Evolutionary conservation across 139 green algal species (phyloP), one percentile per base, ranked within the genome.

Genomic region (Chlamydomonas sp.): DNA sequence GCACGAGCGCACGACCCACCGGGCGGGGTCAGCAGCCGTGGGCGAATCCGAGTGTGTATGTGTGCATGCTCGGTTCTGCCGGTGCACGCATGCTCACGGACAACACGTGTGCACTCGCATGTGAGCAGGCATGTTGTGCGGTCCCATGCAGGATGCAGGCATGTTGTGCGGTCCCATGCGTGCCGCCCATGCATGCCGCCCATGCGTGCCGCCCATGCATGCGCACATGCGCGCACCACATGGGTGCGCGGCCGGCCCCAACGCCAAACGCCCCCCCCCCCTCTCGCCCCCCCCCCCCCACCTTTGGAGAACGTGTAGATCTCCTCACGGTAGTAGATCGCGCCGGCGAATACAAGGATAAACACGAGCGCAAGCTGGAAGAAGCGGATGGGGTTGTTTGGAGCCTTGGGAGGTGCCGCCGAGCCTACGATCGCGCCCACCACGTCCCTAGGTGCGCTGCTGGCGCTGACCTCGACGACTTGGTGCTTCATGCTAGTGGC

Each of bases 261-360:
- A 8, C 13, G 10, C 39, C 39, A 50, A 50, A 50, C 10, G 10
- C 39, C 39, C 8, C 10, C 8, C 13, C 13, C 39, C 39, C n/a
- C n/a, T n/a, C n/a, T 50, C 10, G 13, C 10, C 10, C 13, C 10
- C 8, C 39, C 8, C 8, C 13, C 10, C 39, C 13, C 10, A 61
- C 50, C 50, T 61, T 61, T 61, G 50, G 16, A 34, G 50, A 61
- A 34, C 16, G 50, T 61, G 13, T 61, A 61, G 50, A 61, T 61
- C 24, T 61, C 50, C 24, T 61, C 50, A 34, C 50, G 28, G 50
- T 34, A 61, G 13, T 61, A 61, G 16, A 61, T 29, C 28, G 30
- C 30, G 16, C 6, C 13, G 10, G 50, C 50, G 13, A 61, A 61
- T 10, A 61, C 50, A 30, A 61, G 10, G 50, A 61, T 61, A n/a